A percentile compares a stretch with the other conserved stretches of the same genome.
Evolutionary conservation across 257 asterid species (phyloP).

Genomic region (Nicotiana benthamiana): DNA sequence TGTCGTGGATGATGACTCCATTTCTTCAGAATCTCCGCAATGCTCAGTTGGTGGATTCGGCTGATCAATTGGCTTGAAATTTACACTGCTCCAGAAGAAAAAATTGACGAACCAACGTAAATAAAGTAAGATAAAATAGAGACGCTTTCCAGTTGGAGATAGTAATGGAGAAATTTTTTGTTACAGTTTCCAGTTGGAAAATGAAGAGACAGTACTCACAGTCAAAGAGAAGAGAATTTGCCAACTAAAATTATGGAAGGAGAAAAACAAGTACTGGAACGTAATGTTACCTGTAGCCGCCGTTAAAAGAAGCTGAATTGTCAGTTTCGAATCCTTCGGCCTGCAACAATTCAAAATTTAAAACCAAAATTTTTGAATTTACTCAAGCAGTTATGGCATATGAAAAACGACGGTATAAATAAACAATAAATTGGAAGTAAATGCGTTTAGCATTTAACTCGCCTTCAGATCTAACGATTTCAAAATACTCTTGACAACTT

Average conservation of each 20-base stretch:
- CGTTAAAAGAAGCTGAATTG: constrained; percentile 29
- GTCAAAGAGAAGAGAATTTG: background rate
- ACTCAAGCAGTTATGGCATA: background rate
- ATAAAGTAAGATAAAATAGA: background rate
- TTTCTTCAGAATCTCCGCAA: constrained; percentile 31
- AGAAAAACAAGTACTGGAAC: background rate
- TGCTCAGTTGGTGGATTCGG: constrained; percentile 45
- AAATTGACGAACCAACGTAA: background rate
- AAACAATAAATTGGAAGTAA: background rate
- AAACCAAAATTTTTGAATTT: background rate
- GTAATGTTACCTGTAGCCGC: constrained; percentile 43
- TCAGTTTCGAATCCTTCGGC: constrained; percentile 40
- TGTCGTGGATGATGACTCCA: constrained; percentile 11
- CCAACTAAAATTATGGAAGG: background rate
- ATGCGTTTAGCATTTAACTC: constrained; percentile 17
- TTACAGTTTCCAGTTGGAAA: background rate
- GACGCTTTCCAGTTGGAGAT: background rate
- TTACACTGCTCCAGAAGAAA: constrained; percentile 33
- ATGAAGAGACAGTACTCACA: background rate
- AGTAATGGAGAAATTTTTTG: background rate
- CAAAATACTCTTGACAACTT: constrained; percentile 21
- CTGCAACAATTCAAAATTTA: constrained; percentile 39
- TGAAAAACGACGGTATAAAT: constrained; percentile 4
- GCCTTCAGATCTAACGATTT: constrained; percentile 73
- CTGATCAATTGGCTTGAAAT: background rate